phyloP scores from a whole-genome alignment of 495 filamentous ascomycete genomes.

The Penicillium odoratum region DNA sequence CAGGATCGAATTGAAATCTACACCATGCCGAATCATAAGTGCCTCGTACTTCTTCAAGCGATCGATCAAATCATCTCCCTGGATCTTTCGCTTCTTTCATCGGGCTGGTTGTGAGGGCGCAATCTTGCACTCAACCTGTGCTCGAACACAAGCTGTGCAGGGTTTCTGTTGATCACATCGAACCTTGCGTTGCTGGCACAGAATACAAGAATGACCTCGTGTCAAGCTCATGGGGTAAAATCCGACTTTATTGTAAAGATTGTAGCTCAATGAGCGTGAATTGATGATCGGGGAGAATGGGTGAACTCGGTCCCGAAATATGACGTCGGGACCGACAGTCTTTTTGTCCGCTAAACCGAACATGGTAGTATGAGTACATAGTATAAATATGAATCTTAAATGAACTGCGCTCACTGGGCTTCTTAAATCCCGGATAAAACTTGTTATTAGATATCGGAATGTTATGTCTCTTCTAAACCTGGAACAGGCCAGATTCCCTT shows the following conservation, averaged over 20 bases:
- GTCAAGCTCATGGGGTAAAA: constrained; percentile 3
- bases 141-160: constrained; percentile 32
- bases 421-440: not conserved
- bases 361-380: not conserved
- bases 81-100: constrained; percentile 23
- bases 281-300: not conserved
- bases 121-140: constrained; percentile 28
- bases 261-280: not conserved
- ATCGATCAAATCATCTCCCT: constrained; percentile 21
- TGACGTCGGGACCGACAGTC: not conserved
- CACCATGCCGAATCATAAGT: constrained; percentile 26
- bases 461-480: not conserved
- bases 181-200: constrained; percentile 39
- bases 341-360: not conserved
- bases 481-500: not conserved
- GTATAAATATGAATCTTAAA: too few relatives aligned
- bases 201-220: constrained; percentile 20
- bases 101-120: constrained; percentile 20
- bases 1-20: constrained; percentile 25
- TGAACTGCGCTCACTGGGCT: not conserved
- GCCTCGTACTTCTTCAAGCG: constrained; percentile 29
- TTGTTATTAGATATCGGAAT: not conserved
- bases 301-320: constrained; percentile 5
- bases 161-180: constrained; percentile 37
- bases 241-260: not conserved